Percentiles rank a stretch among this genome's conserved stretches.
phyloP scores from a whole-genome alignment of 2,329 filamentous ascomycete species.

The Penicillium sp. region DNA sequence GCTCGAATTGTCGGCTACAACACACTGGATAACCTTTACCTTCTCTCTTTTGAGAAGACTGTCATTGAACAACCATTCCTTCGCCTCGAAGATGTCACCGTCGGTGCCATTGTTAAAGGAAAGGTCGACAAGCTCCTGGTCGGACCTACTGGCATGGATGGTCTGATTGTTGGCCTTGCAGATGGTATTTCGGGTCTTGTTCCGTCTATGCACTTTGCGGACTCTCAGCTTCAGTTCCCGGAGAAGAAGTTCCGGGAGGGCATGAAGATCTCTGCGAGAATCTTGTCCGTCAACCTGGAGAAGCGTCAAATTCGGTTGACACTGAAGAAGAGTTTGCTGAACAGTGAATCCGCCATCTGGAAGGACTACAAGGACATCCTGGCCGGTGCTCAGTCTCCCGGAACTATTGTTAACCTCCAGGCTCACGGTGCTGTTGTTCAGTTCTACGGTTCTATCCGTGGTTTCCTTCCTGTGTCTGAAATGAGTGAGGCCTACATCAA shows the following conservation, averaged over 20 bases:
- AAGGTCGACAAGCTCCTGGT: constrained; percentile 83
- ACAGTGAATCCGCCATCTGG: constrained; percentile 80
- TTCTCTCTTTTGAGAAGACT: constrained; percentile 78
- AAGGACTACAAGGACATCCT: constrained; percentile 72
- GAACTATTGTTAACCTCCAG: constrained; percentile 81
- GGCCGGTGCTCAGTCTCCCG: constrained; percentile 75
- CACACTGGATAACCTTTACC: constrained; percentile 78
- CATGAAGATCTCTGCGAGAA: constrained; percentile 77
- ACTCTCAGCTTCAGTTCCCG: constrained; percentile 82
- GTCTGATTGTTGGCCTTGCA: constrained; percentile 78
- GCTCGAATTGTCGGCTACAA: constrained; percentile 86
- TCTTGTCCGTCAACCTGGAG: constrained; percentile 74
- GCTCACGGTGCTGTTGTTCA: constrained; percentile 81
- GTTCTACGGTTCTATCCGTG: constrained; percentile 82
- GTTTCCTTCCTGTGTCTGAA: constrained; percentile 88
- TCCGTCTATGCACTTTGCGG: constrained; percentile 82
- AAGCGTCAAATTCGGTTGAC: constrained; percentile 83
- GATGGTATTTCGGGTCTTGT: constrained; percentile 90
- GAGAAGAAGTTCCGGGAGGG: constrained; percentile 95
- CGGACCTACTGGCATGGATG: constrained; percentile 73
- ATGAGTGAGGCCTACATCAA: constrained; percentile 98
- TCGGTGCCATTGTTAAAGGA: constrained; percentile 78
- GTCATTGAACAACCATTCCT: constrained; percentile 86
- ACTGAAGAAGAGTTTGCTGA: constrained; percentile 90
- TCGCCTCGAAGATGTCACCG: constrained; percentile 82